Percentiles rank a stretch among this genome's conserved stretches.
phyloP scores from a whole-genome alignment of 2,329 filamentous ascomycete species.

The Penicillium occitanis region DNA sequence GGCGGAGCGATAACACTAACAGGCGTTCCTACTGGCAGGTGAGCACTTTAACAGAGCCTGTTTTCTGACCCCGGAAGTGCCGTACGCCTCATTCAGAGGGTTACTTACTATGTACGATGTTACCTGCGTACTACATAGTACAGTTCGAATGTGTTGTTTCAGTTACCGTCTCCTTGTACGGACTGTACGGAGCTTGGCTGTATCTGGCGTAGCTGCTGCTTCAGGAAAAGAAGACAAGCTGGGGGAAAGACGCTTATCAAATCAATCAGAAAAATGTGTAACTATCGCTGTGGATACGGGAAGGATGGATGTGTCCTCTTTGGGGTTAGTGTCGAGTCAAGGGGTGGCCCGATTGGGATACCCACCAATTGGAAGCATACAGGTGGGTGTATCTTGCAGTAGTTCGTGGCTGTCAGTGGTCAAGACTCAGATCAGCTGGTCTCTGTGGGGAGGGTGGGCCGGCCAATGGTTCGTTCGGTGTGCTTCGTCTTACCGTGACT shows the following conservation, averaged over 20 bases:
- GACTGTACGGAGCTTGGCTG: neutral
- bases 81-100: neutral
- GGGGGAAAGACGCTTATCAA: neutral
- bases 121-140: neutral
- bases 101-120: neutral
- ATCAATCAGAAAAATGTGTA: neutral
- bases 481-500: neutral
- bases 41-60: neutral
- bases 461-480: neutral
- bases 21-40: neutral
- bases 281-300: neutral
- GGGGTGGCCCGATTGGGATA: neutral
- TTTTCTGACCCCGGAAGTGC: neutral
- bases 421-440: slow-evolving; percentile 19
- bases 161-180: neutral
- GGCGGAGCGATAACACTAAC: slow-evolving; percentile 1
- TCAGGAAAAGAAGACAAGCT: neutral
- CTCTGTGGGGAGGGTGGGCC: neutral
- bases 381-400: neutral
- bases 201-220: neutral
- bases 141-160: neutral
- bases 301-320: neutral
- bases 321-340: neutral
- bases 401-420: neutral
- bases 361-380: neutral